These are phyloP conservation scores for Dipodascus geniculatus DNA, from an alignment of 805 yeast genomes.

Conservation along the genomic window DNA sequence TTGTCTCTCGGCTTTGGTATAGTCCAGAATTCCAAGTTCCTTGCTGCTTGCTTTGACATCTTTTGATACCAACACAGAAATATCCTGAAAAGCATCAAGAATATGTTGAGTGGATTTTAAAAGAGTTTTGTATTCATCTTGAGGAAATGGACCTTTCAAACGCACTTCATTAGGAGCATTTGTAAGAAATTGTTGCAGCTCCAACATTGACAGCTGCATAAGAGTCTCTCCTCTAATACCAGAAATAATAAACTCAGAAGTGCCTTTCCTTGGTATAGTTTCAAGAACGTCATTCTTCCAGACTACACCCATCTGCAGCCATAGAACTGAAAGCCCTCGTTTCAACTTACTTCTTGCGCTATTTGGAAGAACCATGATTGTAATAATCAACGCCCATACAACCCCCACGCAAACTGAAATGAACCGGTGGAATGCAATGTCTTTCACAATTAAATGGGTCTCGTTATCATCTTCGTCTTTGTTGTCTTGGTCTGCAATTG, in stretches of 20 bases:
- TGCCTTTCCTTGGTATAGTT: conserved; percentile 3
- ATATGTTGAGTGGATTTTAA: conserved; percentile 49
- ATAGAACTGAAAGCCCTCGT: conserved; percentile 50
- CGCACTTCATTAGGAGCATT: conserved; percentile 71
- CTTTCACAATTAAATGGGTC: conserved; percentile 50
- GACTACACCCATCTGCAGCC: conserved; percentile 70
- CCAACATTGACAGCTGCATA: conserved; percentile 44
- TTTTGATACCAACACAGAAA: conserved; percentile 54
- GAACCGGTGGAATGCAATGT: conserved; percentile 70
- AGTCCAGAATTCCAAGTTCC: conserved; percentile 45
- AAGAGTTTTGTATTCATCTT: conserved; percentile 36
- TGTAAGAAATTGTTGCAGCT: conserved; percentile 45
- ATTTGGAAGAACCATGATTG: conserved; percentile 56
- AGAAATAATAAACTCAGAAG: not conserved
- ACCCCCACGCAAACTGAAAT: conserved; percentile 63
- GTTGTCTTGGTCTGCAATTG: conserved; percentile 41
- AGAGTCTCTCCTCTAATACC: conserved; percentile 27
- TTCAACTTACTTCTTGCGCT: conserved; percentile 64
- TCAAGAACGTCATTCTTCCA: conserved; percentile 67
- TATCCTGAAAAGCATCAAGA: conserved; percentile 63
- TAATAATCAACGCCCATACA: conserved; percentile 62
- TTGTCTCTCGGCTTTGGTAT: conserved; percentile 38
- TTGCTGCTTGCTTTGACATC: conserved; percentile 41
- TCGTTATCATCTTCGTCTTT: conserved; percentile 56
- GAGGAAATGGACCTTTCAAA: conserved; percentile 62